A percentile compares a stretch with the other conserved stretches of the same genome.
phyloP scores from a whole-genome alignment of 73 alveolate species.

The Paramecium tetraurelia region DNA sequence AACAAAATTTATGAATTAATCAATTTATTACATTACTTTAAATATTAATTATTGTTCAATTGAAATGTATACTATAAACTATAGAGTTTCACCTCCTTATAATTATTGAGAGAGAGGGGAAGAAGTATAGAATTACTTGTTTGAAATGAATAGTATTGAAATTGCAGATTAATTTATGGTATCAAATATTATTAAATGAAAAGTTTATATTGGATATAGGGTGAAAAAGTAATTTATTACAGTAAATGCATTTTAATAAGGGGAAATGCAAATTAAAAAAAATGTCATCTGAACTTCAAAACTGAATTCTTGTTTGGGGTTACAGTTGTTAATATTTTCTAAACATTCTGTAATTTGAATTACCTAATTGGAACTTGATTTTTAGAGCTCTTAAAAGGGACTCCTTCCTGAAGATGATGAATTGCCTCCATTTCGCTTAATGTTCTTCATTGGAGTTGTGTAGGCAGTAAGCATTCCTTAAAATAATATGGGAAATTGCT shows the following conservation, averaged over 20 bases:
- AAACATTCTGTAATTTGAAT: background rate
- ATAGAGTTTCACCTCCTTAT: background rate
- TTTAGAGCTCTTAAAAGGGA: conserved; percentile 17
- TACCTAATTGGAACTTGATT: conserved; percentile 35
- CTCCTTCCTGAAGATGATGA: conserved; percentile 21
- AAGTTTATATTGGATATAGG: background rate
- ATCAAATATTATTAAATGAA: background rate
- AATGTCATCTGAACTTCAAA: conserved; percentile 18
- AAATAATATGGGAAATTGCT: background rate
- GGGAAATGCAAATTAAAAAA: background rate
- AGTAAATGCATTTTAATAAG: background rate
- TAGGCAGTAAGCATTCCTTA: conserved; percentile 45
- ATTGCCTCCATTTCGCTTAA: background rate
- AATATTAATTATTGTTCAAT: background rate
- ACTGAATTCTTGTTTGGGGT: conserved; percentile 36
- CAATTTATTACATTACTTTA: background rate
- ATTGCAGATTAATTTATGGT: background rate
- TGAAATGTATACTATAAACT: background rate
- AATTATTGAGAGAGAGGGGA: background rate
- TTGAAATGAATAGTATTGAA: background rate
- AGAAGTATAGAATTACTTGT: background rate
- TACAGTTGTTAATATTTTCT: background rate
- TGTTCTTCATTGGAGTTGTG: conserved; percentile 34
- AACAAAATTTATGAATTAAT: background rate
- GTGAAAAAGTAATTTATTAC: background rate